A percentile compares a stretch with the other conserved stretches of the same genome.
These are phyloP conservation scores for Sporisorium scitamineum DNA, from an alignment of 1,284 basidiomycete genomes.

Conservation along the genomic window DNA sequence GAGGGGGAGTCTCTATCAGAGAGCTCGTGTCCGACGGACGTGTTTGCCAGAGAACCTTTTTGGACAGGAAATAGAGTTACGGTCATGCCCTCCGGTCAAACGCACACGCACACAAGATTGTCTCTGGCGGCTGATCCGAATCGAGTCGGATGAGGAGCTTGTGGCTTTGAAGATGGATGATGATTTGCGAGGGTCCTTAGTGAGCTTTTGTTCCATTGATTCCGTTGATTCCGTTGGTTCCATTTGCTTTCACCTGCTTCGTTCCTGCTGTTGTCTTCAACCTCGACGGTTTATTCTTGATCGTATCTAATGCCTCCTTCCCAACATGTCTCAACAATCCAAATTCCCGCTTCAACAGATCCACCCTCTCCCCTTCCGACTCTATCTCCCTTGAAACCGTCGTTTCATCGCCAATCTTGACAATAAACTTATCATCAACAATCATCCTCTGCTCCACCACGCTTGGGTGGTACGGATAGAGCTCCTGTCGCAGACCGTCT, in stretches of 20 bases:
- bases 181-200: background rate
- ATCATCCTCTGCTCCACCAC: conserved; percentile 35
- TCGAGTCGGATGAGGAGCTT: no score
- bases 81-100: no score
- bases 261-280: background rate
- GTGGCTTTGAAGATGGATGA: background rate
- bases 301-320: conserved; percentile 19
- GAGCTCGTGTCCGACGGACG: no score
- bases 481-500: conserved; percentile 13
- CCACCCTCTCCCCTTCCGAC: conserved; percentile 30
- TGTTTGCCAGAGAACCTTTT: no score
- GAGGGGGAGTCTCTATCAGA: no score
- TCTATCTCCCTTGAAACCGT: background rate
- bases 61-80: no score
- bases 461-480: conserved; percentile 45
- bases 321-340: conserved; percentile 21
- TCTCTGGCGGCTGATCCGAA: no score
- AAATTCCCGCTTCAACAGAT: conserved; percentile 29
- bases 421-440: conserved; percentile 22
- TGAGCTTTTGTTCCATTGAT: background rate
- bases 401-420: conserved; percentile 10
- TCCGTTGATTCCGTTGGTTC: background rate
- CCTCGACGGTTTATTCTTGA: conserved; percentile 23
- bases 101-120: no score
- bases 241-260: background rate